A percentile compares a stretch with the other conserved stretches of the same genome.
These are phyloP conservation scores for Nicotiana otophora DNA, from an alignment of 257 asterid genomes.

Conservation along the genomic window DNA sequence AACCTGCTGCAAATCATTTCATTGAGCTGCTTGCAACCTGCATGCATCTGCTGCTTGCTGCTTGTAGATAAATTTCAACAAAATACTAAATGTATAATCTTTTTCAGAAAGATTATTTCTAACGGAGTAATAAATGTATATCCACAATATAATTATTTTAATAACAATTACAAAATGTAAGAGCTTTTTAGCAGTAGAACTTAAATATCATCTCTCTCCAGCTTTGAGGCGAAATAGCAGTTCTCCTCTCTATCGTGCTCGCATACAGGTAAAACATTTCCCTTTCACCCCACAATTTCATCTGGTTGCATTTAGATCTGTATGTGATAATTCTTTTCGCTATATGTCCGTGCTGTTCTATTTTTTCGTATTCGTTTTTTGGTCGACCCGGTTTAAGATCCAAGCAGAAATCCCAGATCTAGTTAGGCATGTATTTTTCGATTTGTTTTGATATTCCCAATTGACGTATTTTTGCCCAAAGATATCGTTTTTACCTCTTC, in stretches of 20 bases:
- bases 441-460: neutral
- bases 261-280: neutral
- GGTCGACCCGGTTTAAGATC: slow-evolving; percentile 1
- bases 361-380: neutral
- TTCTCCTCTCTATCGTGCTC: neutral
- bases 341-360: neutral
- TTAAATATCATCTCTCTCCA: neutral
- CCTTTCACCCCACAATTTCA: neutral
- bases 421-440: neutral
- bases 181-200: neutral
- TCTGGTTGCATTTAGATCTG: neutral
- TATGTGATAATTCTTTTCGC: neutral
- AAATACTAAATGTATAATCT: too few relatives aligned
- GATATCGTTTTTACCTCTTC: neutral
- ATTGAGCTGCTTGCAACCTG: too few relatives aligned
- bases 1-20: too few relatives aligned
- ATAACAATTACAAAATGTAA: too few relatives aligned
- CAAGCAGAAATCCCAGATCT: neutral
- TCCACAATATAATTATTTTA: too few relatives aligned
- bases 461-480: neutral
- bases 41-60: too few relatives aligned
- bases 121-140: too few relatives aligned
- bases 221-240: neutral
- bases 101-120: too few relatives aligned
- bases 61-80: too few relatives aligned